Evolutionary conservation across 2,329 filamentous ascomycete genomes (phyloP).

Genomic region (Neocucurbitaria cava): DNA sequence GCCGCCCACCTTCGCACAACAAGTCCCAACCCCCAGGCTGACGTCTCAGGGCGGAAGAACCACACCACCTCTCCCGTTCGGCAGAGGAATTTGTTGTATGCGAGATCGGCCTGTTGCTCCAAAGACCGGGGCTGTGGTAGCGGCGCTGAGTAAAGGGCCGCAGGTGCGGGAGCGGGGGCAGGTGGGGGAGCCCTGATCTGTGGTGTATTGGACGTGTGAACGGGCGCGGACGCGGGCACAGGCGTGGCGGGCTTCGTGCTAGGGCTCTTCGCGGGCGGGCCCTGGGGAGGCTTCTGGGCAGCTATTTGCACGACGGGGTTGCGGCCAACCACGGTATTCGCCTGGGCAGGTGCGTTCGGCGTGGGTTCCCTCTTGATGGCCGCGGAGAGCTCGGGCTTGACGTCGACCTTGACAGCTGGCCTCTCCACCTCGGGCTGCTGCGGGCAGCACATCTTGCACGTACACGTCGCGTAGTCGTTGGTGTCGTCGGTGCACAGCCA

Average conservation of each 20-base stretch:
- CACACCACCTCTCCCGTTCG: constrained; percentile 64
- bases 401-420: constrained; percentile 31
- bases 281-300: constrained; percentile 25
- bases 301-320: constrained; percentile 38
- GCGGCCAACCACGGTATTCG: constrained; percentile 7
- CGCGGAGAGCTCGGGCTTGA: constrained; percentile 24
- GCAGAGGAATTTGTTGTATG: constrained; percentile 58
- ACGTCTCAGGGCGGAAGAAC: constrained; percentile 57
- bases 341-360: constrained; percentile 9
- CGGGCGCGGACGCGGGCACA: constrained; percentile 4
- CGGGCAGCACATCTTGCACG: constrained; percentile 64
- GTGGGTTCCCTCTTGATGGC: constrained; percentile 37
- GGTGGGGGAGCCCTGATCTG: constrained; percentile 32
- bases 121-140: constrained; percentile 49
- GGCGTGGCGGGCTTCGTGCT: constrained; percentile 21
- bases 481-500: constrained; percentile 63
- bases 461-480: constrained; percentile 62
- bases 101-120: constrained; percentile 59
- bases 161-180: too few relatives aligned
- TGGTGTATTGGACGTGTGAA: constrained; percentile 17
- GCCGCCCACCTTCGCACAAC: constrained; percentile 56
- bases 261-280: constrained; percentile 31
- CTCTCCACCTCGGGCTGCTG: constrained; percentile 57
- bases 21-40: constrained; percentile 62
- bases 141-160: constrained; percentile 44